Evolutionary conservation across 2,329 filamentous ascomycete genomes (phyloP), one percentile per base, ranked within the genome.

Genomic region (Nemania sp.): DNA sequence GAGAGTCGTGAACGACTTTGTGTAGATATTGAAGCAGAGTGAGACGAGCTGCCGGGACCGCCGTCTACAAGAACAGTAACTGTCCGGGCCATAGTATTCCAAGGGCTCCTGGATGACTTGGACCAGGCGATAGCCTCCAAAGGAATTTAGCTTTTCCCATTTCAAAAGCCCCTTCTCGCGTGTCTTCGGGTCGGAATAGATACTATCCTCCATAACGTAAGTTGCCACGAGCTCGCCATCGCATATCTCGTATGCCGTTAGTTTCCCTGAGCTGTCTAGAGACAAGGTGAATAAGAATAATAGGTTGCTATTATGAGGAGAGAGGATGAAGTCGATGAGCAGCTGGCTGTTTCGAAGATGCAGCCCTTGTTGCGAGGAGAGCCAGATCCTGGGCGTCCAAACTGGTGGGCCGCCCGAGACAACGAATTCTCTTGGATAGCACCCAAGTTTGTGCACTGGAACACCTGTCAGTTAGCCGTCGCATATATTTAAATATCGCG

Each of bases 21-120:
- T 71, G 57, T 73, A 72, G 29, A 74, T 70, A 37, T 74, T 74
- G 56, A 74, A 74, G 50, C 71, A 73, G 4, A 73, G 59, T 10
- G 64, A 71, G 20, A 66, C 63, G 51, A 67, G 64, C 50, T 59
- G 62, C 35, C 48, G 53, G 12, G 59, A 62, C 42, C 54, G 51
- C 11, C 64, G 65, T 9, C 63, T 45, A 40, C 65, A 61, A 5
- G 62, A 62, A 18, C 62, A 65, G n/a, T n/a, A n/a, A 49, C 51
- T 43, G 18, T 29, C 54, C 20, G 15, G 20, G 48, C 17, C 51
- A 54, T 52, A 5, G 54, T n/a, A 12, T 29, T 52, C 21, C 21
- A 52, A 48, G 11, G 59, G 60, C 25, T 66, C 61, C 42, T 66
- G 65, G 37, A 67, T 67, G 40, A 68, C 60, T 25, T 71, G 65